Evolutionary conservation across 1,284 basidiomycete species (phyloP).

Genomic region (Moesziomyces sp.): DNA sequence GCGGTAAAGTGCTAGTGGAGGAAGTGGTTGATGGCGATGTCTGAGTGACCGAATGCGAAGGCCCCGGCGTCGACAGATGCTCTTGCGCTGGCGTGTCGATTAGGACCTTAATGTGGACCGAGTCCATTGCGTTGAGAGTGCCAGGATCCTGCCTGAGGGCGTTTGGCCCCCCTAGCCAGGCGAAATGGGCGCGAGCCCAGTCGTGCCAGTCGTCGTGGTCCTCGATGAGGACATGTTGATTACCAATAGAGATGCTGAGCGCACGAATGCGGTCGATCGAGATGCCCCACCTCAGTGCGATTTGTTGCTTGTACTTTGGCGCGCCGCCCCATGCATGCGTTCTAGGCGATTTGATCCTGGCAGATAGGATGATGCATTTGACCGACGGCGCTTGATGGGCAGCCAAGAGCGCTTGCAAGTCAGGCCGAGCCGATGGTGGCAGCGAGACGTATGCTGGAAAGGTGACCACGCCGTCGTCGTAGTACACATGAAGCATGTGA

Average conservation of each 20-base stretch:
- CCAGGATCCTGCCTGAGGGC: too few species aligned
- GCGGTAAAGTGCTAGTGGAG: too few species aligned
- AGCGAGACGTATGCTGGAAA: constrained; percentile 29
- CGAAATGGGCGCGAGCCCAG: constrained; percentile 11
- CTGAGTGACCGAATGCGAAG: neutral
- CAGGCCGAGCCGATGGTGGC: constrained; percentile 16
- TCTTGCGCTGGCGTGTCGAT: constrained; percentile 1
- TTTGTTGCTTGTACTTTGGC: constrained; percentile 1
- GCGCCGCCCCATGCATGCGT: neutral
- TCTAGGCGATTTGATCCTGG: neutral
- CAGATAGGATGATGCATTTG: constrained; percentile 7
- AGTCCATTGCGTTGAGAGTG: neutral
- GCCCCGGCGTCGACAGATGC: neutral
- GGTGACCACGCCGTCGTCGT: neutral
- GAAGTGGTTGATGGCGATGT: neutral
- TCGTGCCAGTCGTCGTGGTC: constrained; percentile 15
- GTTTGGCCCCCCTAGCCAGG: neutral
- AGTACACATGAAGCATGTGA: neutral
- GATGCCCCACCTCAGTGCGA: constrained; percentile 18
- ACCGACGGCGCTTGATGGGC: constrained; percentile 5
- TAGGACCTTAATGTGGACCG: constrained; percentile 14
- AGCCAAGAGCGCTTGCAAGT: neutral
- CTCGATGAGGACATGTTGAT: constrained; percentile 14
- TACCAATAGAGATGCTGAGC: constrained; percentile 2
- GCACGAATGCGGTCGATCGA: constrained; percentile 4